A percentile compares a stretch with the other conserved stretches of the same genome.
Conservation (phyloP, 805 yeast species). For the Candida stauntonica region DNA sequence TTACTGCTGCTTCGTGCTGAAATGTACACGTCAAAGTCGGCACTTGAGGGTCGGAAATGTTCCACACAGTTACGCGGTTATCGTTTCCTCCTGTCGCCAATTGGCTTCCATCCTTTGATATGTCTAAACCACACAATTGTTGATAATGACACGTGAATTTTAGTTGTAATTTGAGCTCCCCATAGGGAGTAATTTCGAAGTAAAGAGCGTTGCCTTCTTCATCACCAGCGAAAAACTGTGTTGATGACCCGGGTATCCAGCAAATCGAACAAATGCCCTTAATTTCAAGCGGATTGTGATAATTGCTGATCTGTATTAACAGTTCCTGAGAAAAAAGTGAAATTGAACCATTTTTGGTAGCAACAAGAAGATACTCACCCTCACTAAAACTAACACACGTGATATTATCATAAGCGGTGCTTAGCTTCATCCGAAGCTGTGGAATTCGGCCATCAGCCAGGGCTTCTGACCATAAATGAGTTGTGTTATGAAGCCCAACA, state of each 20-base stretch:
- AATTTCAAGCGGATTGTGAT: slow-evolving; percentile 23
- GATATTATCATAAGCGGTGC: slow-evolving; percentile 35
- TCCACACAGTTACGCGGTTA: slow-evolving; percentile 77
- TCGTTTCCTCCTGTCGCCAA: slow-evolving; percentile 85
- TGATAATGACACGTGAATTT: slow-evolving; percentile 46
- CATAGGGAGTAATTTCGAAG: slow-evolving; percentile 25
- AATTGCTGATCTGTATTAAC: slow-evolving; percentile 13
- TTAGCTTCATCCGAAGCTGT: neutral
- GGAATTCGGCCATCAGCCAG: slow-evolving; percentile 16
- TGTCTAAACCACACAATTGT: slow-evolving; percentile 63
- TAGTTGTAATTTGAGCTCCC: slow-evolving; percentile 23
- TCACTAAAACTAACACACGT: slow-evolving; percentile 56
- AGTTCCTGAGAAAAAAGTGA: slow-evolving; percentile 38
- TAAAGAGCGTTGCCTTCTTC: slow-evolving; percentile 54
- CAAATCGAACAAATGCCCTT: slow-evolving; percentile 51
- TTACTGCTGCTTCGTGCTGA: slow-evolving; percentile 80
- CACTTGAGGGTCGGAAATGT: slow-evolving; percentile 36
- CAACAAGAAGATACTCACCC: slow-evolving; percentile 46
- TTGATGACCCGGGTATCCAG: slow-evolving; percentile 47
- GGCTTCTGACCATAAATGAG: slow-evolving; percentile 66
- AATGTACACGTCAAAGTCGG: slow-evolving; percentile 47
- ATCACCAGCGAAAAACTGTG: slow-evolving; percentile 56
- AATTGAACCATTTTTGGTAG: slow-evolving; percentile 54
- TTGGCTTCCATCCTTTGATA: slow-evolving; percentile 48
- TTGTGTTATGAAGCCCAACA: slow-evolving; percentile 59